Evolutionary conservation across 768 basidiomycete species (phyloP), one percentile per base, ranked within the genome.

Genomic region (Boletus eberwhitei): DNA sequence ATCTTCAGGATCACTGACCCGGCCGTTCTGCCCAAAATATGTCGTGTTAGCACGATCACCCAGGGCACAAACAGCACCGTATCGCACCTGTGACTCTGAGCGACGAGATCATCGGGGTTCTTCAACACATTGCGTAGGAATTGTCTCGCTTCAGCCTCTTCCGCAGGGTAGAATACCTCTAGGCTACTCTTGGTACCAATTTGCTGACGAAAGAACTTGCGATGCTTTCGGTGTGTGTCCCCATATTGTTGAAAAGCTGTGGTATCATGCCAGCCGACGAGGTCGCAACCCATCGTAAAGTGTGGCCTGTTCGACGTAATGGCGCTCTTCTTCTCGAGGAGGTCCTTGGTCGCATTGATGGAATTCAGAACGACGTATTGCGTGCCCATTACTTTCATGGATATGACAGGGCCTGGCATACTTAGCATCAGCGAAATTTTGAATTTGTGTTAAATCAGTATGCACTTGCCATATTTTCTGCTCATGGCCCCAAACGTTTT

Each of bases 281-380:
- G 58, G 48, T 65, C 77, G 2, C 59, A 52, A 11, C 13, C 53
- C 53, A 60, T 60, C 6, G 53, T 54, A 5, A 57, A 36, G 19
- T 41, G 54, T 2, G 53, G 54, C 35, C 57, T 54, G 32, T 59
- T 36, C 1, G 62, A 57, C 2, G 34, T 42, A 7, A 48, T 35
- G 11, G 48, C 31, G 1, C 56, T 50, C 35, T 50, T 49, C 43
- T 62, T 65, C 5, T 58, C 55, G 3, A 65, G 50, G 2, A 65
- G 14, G 12, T 62, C 60, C 2, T 24, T 42, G 17, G 24, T 16
- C 0, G 71, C 74, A 55, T 77, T 70, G 55, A 73, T 50, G 59
- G 73, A 74, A 65, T 77, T 82, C 41, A 85, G 66, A 54, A 84
- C 70, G 43, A 84, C 55, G 64, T 80, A 73, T 8, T 71, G 73